phyloP scores from a whole-genome alignment of 805 yeast species.

The Spathaspora girioi region DNA sequence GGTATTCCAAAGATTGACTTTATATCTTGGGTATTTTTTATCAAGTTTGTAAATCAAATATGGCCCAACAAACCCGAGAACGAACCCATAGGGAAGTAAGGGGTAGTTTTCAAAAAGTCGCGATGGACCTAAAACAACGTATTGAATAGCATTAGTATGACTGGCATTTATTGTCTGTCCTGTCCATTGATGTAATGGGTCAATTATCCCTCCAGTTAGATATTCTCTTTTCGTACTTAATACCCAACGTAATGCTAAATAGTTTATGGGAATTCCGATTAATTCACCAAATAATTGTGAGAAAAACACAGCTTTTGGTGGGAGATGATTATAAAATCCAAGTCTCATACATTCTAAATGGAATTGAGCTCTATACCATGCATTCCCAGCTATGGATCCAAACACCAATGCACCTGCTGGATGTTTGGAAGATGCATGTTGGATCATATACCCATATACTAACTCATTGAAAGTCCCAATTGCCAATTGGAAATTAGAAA shows the following conservation, averaged over 20 bases:
- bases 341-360: constrained; percentile 29
- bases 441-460: constrained; percentile 44
- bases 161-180: constrained; percentile 40
- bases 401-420: constrained; percentile 49
- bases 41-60: constrained; percentile 26
- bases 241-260: constrained; percentile 47
- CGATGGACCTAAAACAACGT: constrained; percentile 49
- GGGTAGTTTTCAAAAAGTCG: constrained; percentile 41
- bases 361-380: constrained; percentile 50
- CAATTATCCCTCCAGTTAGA: constrained; percentile 29
- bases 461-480: constrained; percentile 51
- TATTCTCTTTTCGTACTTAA: constrained; percentile 35
- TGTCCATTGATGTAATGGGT: constrained; percentile 52
- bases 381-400: constrained; percentile 52
- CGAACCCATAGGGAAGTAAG: constrained; percentile 42
- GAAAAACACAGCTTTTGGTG: constrained; percentile 48
- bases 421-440: constrained; percentile 25
- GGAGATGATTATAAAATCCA: constrained; percentile 52
- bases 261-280: constrained; percentile 52
- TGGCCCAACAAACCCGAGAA: constrained; percentile 39
- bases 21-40: constrained; percentile 20
- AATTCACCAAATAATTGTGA: constrained; percentile 52
- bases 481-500: constrained; percentile 50
- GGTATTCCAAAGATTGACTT: constrained; percentile 41
- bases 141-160: constrained; percentile 49